Evolutionary conservation across 2,329 filamentous ascomycete genomes (phyloP).

Genomic region (Diaporthe ilicicola): DNA sequence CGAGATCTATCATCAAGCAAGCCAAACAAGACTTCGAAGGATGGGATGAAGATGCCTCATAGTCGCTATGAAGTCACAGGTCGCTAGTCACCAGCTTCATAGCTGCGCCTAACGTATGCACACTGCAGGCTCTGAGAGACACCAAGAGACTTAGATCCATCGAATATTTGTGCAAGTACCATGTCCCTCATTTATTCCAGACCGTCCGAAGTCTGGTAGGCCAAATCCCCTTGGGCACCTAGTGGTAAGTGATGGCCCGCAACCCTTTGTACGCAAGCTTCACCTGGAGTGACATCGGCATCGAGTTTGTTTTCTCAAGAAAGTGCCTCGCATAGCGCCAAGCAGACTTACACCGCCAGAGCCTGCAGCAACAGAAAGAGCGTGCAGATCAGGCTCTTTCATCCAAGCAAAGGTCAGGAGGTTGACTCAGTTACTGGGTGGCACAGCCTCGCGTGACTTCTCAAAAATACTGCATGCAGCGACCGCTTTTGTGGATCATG

Average conservation of each 20-base stretch:
- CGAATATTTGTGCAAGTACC: no score
- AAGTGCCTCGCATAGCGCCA: conserved; percentile 2
- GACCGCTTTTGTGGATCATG: background rate
- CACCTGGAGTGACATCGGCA: conserved; percentile 3
- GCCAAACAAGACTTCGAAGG: no score
- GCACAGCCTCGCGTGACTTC: background rate
- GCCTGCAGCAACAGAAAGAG: background rate
- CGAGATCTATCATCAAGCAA: no score
- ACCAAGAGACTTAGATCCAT: no score
- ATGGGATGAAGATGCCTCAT: no score
- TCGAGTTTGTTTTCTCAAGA: background rate
- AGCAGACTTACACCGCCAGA: background rate
- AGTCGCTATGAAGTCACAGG: no score
- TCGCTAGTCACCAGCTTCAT: no score
- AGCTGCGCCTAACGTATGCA: no score
- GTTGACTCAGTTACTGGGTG: background rate
- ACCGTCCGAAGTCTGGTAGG: no score
- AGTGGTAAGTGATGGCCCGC: background rate
- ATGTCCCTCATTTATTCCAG: no score
- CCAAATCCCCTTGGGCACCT: background rate
- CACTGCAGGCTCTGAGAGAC: no score
- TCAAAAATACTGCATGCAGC: background rate
- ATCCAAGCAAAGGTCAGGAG: background rate
- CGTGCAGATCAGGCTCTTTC: conserved; percentile 1
- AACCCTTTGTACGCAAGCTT: background rate